A percentile compares a stretch with the other conserved stretches of the same genome.
phyloP scores from a whole-genome alignment of 2,329 filamentous ascomycete genomes.

The Didymella exigua region DNA sequence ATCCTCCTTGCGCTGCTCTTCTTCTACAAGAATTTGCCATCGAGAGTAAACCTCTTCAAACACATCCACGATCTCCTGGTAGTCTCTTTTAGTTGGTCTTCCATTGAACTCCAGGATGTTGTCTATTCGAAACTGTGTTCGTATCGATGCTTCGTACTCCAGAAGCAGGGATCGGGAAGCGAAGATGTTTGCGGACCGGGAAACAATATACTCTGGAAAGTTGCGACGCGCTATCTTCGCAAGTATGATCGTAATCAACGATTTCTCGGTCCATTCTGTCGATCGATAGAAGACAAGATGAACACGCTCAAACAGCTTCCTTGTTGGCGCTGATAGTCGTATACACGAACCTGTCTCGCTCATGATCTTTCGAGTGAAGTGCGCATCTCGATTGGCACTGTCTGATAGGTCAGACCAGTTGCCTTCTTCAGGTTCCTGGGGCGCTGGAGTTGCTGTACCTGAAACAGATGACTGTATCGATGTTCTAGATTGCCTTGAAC shows the following conservation, averaged over 20 bases:
- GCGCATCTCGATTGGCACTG: constrained; percentile 68
- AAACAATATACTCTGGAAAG: constrained; percentile 90
- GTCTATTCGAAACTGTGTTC: constrained; percentile 82
- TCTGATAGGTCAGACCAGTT: constrained; percentile 49
- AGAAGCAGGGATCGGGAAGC: constrained; percentile 73
- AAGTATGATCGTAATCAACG: constrained; percentile 90
- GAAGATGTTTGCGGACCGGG: constrained; percentile 88
- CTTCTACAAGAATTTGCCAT: constrained; percentile 74
- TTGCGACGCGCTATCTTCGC: constrained; percentile 86
- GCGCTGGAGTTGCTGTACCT: constrained; percentile 36
- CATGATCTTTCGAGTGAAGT: constrained; percentile 80
- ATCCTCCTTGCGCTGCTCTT: constrained; percentile 80
- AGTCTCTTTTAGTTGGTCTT: constrained; percentile 66
- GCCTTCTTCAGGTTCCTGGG: constrained; percentile 40
- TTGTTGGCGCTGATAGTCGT: constrained; percentile 71
- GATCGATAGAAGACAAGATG: constrained; percentile 96
- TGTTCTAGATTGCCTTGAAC: constrained; percentile 58
- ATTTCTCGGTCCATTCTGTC: constrained; percentile 97
- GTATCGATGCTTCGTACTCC: constrained; percentile 87
- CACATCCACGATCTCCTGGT: constrained; percentile 71
- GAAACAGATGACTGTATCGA: constrained; percentile 57
- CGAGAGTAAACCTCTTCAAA: constrained; percentile 78
- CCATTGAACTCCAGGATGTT: constrained; percentile 80
- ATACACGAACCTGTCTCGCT: constrained; percentile 81
- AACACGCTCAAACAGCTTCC: constrained; percentile 89